A percentile compares a stretch with the other conserved stretches of the same genome.
These are phyloP conservation scores for Termitomyces heimii DNA, from an alignment of 768 basidiomycete genomes.

Conservation along the genomic window DNA sequence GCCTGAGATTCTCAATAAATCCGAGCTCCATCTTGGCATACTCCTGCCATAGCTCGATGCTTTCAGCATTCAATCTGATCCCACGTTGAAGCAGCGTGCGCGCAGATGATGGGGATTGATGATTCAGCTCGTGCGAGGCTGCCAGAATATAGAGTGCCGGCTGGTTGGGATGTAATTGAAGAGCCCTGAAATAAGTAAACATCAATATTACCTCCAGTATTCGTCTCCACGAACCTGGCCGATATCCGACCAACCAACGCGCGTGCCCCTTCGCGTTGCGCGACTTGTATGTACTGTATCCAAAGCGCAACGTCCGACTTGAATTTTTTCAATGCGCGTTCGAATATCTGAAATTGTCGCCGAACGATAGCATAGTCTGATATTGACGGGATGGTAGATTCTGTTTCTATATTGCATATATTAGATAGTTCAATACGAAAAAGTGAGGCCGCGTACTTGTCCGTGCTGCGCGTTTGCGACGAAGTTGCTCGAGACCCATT, in stretches of 20 bases:
- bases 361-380: constrained; percentile 84
- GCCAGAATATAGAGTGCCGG: constrained; percentile 79
- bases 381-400: constrained; percentile 49
- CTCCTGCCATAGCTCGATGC: constrained; percentile 78
- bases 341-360: constrained; percentile 85
- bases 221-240: constrained; percentile 54
- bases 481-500: constrained; percentile 78
- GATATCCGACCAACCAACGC: constrained; percentile 77
- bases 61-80: constrained; percentile 69
- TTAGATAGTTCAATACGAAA: not conserved
- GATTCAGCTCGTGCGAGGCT: constrained; percentile 76
- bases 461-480: constrained; percentile 68
- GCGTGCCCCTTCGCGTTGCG: constrained; percentile 72
- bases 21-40: constrained; percentile 89
- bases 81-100: constrained; percentile 83
- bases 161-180: constrained; percentile 80
- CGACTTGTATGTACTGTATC: constrained; percentile 84
- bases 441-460: constrained; percentile 42
- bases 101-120: constrained; percentile 70
- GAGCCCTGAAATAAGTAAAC: constrained; percentile 45
- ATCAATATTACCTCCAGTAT: not conserved
- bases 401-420: constrained; percentile 27
- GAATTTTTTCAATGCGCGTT: constrained; percentile 85
- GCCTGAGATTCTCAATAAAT: constrained; percentile 73
- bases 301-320: constrained; percentile 83